Conservation (phyloP, 352 stramenopile genomes). For the Phytopythium oedochilum region DNA sequence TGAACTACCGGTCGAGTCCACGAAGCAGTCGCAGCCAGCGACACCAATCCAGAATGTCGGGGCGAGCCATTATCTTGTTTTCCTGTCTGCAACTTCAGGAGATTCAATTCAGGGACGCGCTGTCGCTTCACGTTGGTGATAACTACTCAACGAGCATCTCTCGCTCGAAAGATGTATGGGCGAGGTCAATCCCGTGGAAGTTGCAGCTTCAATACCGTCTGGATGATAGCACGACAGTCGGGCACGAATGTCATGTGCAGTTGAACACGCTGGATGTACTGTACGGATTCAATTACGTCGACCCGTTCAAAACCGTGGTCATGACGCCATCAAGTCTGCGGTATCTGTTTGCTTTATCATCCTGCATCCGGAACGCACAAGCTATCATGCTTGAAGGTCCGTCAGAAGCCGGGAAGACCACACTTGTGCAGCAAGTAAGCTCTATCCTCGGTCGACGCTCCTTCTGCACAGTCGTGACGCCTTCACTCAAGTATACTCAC, state of each 20-base stretch:
- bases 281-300: conserved; percentile 67
- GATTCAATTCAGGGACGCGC: conserved; percentile 47
- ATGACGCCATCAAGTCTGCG: conserved; percentile 43
- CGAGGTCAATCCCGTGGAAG: conserved; percentile 28
- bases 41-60: not conserved
- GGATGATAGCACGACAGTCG: conserved; percentile 52
- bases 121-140: conserved; percentile 23
- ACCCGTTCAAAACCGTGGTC: conserved; percentile 19
- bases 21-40: not conserved
- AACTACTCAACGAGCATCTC: not conserved
- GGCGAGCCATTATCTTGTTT: conserved; percentile 13
- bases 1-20: not conserved
- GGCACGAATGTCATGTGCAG: conserved; percentile 58
- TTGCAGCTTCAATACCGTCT: conserved; percentile 60
- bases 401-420: conserved; percentile 27
- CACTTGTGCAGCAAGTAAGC: conserved; percentile 34
- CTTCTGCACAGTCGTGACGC: conserved; percentile 22
- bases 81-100: conserved; percentile 38
- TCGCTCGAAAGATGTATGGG: not conserved
- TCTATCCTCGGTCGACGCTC: conserved; percentile 33
- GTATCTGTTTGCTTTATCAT: conserved; percentile 46
- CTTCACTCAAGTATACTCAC: conserved; percentile 15
- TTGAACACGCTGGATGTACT: conserved; percentile 38
- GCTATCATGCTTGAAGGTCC: conserved; percentile 18
- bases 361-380: conserved; percentile 34